Evolutionary conservation across 345 rosid genomes (phyloP).

Genomic region (Hypericum androsaemum): DNA sequence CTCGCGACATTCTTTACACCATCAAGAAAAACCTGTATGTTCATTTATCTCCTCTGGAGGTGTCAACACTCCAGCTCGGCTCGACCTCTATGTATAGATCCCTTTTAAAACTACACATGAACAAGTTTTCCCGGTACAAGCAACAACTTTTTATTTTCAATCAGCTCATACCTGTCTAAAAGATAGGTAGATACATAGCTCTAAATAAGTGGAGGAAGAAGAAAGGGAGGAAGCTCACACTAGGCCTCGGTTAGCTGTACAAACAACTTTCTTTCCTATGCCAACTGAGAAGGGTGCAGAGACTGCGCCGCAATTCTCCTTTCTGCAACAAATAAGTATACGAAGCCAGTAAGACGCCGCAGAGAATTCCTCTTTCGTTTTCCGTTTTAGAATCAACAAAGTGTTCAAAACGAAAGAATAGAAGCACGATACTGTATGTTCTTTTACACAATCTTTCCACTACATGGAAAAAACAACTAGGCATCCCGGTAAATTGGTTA

Average conservation of each 20-base stretch:
- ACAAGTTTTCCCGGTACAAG: slow-evolving; percentile 43
- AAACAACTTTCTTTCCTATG: slow-evolving; percentile 33
- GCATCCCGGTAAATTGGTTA: too few relatives aligned
- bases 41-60: slow-evolving; percentile 27
- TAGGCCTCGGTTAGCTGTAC: slow-evolving; percentile 60
- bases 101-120: slow-evolving; percentile 51
- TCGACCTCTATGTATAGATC: slow-evolving; percentile 39
- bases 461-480: too few relatives aligned
- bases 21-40: slow-evolving; percentile 22
- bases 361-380: too few relatives aligned
- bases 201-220: slow-evolving; percentile 19
- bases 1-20: slow-evolving; percentile 46
- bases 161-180: slow-evolving; percentile 33
- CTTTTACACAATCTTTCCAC: too few relatives aligned
- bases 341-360: neutral
- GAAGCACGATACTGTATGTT: too few relatives aligned
- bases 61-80: slow-evolving; percentile 29
- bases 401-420: neutral
- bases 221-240: slow-evolving; percentile 32
- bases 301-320: slow-evolving; percentile 58
- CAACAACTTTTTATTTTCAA: slow-evolving; percentile 39
- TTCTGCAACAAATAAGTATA: slow-evolving; percentile 29
- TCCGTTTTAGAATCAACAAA: too few relatives aligned
- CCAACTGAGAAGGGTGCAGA: slow-evolving; percentile 32
- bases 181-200: slow-evolving; percentile 20